Conservation (phyloP, 1,284 basidiomycete genomes). For the Sanguinoderma infundibulare region DNA sequence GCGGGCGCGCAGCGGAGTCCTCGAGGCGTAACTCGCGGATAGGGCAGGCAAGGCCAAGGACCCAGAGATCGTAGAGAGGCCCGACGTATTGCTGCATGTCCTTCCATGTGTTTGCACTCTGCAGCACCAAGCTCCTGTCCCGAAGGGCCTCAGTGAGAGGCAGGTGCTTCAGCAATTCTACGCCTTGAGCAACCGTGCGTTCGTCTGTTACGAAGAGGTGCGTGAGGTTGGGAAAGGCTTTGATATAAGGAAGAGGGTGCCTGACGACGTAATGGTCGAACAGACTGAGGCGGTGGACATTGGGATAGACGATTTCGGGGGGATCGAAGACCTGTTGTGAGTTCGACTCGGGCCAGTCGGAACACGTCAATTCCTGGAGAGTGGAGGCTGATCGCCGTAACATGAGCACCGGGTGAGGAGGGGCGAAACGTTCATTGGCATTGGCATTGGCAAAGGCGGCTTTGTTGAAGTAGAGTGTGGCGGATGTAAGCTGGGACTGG, state of each 20-base stretch:
- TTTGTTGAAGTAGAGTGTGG: neutral
- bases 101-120: neutral
- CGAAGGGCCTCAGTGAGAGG: neutral
- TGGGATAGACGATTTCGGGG: neutral
- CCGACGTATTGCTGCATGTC: neutral
- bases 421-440: neutral
- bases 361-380: neutral
- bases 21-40: neutral
- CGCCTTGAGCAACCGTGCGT: neutral
- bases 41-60: neutral
- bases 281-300: neutral
- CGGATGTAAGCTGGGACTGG: neutral
- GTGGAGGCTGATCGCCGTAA: neutral
- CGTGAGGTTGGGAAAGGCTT: neutral
- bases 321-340: neutral
- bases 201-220: neutral
- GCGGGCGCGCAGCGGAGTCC: neutral
- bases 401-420: neutral
- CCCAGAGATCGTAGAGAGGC: neutral
- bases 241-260: neutral
- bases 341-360: too few species aligned
- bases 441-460: too few species aligned
- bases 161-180: neutral
- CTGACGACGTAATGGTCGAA: neutral
- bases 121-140: neutral